Conservation (phyloP, 2,329 filamentous ascomycete genomes). For the Aspergillus caelatus region DNA sequence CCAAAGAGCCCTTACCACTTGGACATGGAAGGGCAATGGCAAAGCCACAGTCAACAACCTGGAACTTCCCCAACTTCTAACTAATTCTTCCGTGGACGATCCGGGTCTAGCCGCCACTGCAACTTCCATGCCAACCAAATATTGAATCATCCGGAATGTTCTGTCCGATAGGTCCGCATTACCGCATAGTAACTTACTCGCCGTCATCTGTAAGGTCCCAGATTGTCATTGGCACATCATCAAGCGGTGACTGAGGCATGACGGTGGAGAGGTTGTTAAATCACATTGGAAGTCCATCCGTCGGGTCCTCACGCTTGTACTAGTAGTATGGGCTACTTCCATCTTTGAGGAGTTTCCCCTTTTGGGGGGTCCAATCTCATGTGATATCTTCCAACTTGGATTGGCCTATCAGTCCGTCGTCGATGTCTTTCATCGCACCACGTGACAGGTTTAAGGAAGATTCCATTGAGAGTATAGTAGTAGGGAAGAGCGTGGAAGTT, state of each 20-base stretch:
- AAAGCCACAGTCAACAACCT: not conserved
- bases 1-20: conserved; percentile 11
- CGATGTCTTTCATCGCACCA: not conserved
- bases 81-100: not conserved
- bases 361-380: not conserved
- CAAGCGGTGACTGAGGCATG: conserved; percentile 16
- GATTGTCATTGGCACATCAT: conserved; percentile 14
- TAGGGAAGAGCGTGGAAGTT: not conserved
- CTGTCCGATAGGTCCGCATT: conserved; percentile 5
- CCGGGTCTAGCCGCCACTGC: conserved; percentile 9
- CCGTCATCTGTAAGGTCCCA: conserved; percentile 22
- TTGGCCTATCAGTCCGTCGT: not conserved
- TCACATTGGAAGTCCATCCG: not conserved
- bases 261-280: conserved; percentile 5
- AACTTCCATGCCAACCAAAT: not conserved
- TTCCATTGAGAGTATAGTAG: not conserved
- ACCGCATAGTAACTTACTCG: conserved; percentile 7
- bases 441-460: not conserved
- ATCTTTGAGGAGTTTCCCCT: not conserved
- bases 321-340: not conserved
- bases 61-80: not conserved
- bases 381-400: not conserved
- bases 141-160: conserved; percentile 3
- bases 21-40: not conserved
- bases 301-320: no score